A percentile compares a stretch with the other conserved stretches of the same genome.
Conservation (phyloP, 768 basidiomycete species). For the Lentinus brumalis region DNA sequence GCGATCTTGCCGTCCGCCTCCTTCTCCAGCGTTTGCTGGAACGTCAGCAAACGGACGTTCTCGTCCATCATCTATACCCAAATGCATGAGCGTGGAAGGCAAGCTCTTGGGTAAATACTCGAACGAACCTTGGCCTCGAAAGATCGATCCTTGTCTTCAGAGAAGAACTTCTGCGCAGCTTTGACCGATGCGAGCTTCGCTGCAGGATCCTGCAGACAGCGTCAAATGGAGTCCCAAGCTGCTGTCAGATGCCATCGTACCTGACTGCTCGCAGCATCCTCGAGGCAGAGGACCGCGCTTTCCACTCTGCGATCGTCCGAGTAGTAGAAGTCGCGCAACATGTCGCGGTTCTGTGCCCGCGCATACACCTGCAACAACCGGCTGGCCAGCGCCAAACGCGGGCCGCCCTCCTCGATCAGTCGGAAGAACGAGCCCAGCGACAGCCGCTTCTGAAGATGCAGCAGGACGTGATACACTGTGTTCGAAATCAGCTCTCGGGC, state of each 20-base stretch:
- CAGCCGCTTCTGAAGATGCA: slow-evolving; percentile 82
- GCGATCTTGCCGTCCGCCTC: slow-evolving; percentile 77
- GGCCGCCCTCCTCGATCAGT: slow-evolving; percentile 88
- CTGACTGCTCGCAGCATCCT: slow-evolving; percentile 70
- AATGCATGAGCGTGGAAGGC: too few relatives aligned
- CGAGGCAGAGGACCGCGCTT: slow-evolving; percentile 85
- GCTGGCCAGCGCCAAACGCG: slow-evolving; percentile 70
- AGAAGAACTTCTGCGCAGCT: slow-evolving; percentile 89
- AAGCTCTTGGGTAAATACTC: background rate
- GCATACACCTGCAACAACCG: slow-evolving; percentile 88
- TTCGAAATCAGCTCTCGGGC: background rate
- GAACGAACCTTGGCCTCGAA: slow-evolving; percentile 85
- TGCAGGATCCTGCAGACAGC: slow-evolving; percentile 58
- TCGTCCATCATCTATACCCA: slow-evolving; percentile 86
- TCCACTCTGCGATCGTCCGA: slow-evolving; percentile 95
- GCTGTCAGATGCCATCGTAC: slow-evolving; percentile 39
- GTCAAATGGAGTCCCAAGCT: background rate
- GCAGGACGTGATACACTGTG: slow-evolving; percentile 91
- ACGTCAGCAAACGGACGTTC: slow-evolving; percentile 65
- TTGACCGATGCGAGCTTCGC: slow-evolving; percentile 74
- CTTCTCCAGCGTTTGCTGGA: slow-evolving; percentile 87
- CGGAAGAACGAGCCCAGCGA: slow-evolving; percentile 92
- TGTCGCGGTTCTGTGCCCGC: slow-evolving; percentile 84
- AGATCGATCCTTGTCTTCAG: slow-evolving; percentile 86
- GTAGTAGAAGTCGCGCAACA: slow-evolving; percentile 96